These are phyloP conservation scores for Metschnikowia dekortorum DNA, from an alignment of 805 yeast genomes.

Conservation along the genomic window DNA sequence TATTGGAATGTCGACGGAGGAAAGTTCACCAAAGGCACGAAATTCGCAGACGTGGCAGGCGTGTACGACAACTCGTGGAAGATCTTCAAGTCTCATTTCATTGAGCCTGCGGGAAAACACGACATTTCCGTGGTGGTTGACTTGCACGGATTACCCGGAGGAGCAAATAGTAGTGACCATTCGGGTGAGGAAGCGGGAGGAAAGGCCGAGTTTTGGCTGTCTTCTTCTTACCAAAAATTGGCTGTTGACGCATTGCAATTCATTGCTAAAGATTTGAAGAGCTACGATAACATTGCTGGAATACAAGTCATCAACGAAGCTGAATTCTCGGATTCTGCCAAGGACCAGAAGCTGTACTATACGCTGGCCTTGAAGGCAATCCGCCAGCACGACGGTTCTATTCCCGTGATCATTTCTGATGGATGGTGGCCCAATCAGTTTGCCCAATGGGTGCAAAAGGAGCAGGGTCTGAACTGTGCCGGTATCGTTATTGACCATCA, in stretches of 20 bases:
- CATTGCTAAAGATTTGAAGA: constrained; percentile 55
- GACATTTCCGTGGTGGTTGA: constrained; percentile 77
- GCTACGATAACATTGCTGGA: constrained; percentile 69
- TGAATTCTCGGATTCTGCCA: constrained; percentile 52
- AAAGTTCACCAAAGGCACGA: constrained; percentile 51
- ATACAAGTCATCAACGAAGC: constrained; percentile 86
- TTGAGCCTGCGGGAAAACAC: constrained; percentile 55
- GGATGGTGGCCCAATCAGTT: constrained; percentile 90
- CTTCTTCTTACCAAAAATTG: constrained; percentile 35
- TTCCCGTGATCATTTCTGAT: constrained; percentile 82
- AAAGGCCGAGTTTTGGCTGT: constrained; percentile 62
- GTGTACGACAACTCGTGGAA: constrained; percentile 79
- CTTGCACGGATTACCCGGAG: constrained; percentile 86
- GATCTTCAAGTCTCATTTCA: constrained; percentile 45
- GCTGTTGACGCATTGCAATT: constrained; percentile 52
- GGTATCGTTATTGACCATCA: constrained; percentile 83
- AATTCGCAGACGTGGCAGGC: constrained; percentile 48
- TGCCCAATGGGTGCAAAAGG: constrained; percentile 59
- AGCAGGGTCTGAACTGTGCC: constrained; percentile 30
- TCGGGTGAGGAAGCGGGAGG: constrained; percentile 59
- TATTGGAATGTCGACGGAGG: constrained; percentile 84
- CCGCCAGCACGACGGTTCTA: constrained; percentile 45
- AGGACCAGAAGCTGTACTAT: constrained; percentile 58
- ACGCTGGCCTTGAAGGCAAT: constrained; percentile 58
- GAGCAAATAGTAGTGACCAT: constrained; percentile 84